Evolutionary conservation across 345 rosid species (phyloP).

Genomic region (Adansonia digitata): DNA sequence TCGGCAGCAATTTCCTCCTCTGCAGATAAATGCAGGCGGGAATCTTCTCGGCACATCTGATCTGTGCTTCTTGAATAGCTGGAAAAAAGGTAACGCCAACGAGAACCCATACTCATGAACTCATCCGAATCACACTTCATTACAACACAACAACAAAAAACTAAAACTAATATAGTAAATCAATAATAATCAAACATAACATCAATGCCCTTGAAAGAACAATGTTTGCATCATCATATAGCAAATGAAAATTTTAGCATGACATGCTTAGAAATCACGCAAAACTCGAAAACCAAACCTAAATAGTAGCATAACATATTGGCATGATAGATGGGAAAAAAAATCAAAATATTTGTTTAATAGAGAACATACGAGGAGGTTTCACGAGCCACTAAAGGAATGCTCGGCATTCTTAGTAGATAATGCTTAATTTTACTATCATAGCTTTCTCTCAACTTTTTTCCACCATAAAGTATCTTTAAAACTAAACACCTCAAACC

Average conservation of each 20-base stretch:
- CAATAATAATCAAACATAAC: neutral
- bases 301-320: neutral
- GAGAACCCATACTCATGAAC: neutral
- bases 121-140: neutral
- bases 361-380: constrained; percentile 63
- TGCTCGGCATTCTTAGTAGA: constrained; percentile 82
- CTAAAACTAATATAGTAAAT: neutral
- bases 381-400: constrained; percentile 76
- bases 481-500: neutral
- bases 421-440: constrained; percentile 27
- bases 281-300: neutral
- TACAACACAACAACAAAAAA: neutral
- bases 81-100: neutral
- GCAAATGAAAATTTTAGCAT: neutral
- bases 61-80: constrained; percentile 79
- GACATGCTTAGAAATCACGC: neutral
- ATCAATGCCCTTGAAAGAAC: neutral
- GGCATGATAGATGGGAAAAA: neutral
- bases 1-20: constrained; percentile 91
- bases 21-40: constrained; percentile 64
- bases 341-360: neutral
- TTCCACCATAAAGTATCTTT: neutral
- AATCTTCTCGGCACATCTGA: constrained; percentile 92
- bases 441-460: constrained; percentile 22
- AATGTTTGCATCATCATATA: neutral